Evolutionary conservation across 345 rosid genomes (phyloP), one percentile per base, ranked within the genome.

Genomic region (Trapa bicornis): DNA sequence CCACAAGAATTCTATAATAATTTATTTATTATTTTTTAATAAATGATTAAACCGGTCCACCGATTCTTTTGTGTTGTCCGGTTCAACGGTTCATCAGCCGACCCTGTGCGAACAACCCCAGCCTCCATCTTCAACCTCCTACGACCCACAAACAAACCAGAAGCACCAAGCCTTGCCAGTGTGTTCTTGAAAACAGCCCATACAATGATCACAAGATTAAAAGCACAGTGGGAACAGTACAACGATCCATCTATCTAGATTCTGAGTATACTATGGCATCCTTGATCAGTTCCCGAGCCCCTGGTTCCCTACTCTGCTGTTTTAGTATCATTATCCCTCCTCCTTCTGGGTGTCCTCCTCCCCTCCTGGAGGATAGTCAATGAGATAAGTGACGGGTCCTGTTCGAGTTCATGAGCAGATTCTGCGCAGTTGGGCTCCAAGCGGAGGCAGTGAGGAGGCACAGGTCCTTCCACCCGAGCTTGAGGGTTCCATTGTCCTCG

Each of bases 401-500:
- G 54, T 22, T 61, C 33, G 67, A 1, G 60, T 72, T 32, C 32
- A 16, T 37, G 17, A 47, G 66, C 70, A 61, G 35, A 47, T 54
- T 65, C 54, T 84, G 78, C 41, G 60, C 29, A 13, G 35, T 35
- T 14, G 97, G 97, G 53, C 95, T 81, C 99, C 99, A 94, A 14
- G 99, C 99, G 3, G 99, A 94, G 53, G 99, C 99, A 64, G 99
- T 94, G 9, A 94, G 93, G 80, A 94, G 83, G 64, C 97, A 94
- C 36, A 94, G 97, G 71, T 94, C 99, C 72, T 94, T 94, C 99
- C 99, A 94, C 15, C 99, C 99, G 43, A 94, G 93, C 76, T 91
- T 94, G 47, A 94, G 85, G 1, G 99, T 76, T 11, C 99, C 99
- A 54, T 77, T 87, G 75, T 94, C 96, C 76, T 94, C 99, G 10